Base-by-base conservation (phyloP, 345 rosid genomes). In the Lepidium didymum region DNA sequence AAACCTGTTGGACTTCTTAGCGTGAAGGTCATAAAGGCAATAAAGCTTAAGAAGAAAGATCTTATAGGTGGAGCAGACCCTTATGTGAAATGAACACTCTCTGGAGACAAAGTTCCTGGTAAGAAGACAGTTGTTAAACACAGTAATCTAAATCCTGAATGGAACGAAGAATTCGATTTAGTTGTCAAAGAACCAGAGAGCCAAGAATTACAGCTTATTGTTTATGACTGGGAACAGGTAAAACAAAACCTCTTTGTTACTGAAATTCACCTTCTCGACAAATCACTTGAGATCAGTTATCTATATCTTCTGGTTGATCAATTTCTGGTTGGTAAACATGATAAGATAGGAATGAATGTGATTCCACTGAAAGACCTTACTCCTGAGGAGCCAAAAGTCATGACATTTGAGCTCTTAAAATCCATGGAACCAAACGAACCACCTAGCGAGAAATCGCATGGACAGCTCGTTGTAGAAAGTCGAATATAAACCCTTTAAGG, bases 171-270 rank as follows among this genome's bases (percentile, higher is more conserved):
- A 55, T 94, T 91, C 46, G 73, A 56, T 78, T 54, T 94, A 60
- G 87, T 86, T 56, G 86, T 89, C 33, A 85, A 87, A 70, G 93
- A 91, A 67, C 96, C 96, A 46, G 81, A 82, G 61, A 72, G 83
- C 59, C 93, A 94, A 77, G 83, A 77, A 25, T 31, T 94, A 37
- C 87, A 81, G 62, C 69, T 91, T 45, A 74, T 68, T 45, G 87
- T 91, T 47, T 91, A 80, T 76, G 96, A 94, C 38, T 94, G 96
- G 99, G 96, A 94, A 62, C 88, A 94, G 96, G 97, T 89, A 79
- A 23, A 23, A 5, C 0, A 29, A 46, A 10, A 63, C 11, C 21
- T 41, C 56, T 58, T 16, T 21, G 15, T 19, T 41, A 18, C 33
- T 12, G 21, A 49, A 18, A 58, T 23, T 51, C 25, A 16, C 27